Evolutionary conservation across 176 grass and related monocot species (phyloP).

Genomic region (Eremochloa ophiuroides): DNA sequence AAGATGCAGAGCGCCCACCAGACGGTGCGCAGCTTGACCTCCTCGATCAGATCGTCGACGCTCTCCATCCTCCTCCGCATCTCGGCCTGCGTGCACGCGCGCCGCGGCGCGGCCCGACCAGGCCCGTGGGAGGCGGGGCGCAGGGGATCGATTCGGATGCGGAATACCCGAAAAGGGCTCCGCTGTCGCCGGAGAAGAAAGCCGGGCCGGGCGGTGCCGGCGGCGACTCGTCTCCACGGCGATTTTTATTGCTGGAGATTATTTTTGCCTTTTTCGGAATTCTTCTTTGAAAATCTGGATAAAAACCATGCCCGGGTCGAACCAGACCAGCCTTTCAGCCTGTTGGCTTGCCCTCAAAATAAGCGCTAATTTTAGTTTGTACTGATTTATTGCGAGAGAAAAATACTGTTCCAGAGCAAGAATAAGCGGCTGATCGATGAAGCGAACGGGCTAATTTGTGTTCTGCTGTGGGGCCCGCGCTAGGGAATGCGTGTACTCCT

Average conservation of each 20-base stretch:
- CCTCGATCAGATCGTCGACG: slow-evolving; percentile 95
- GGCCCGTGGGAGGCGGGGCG: neutral
- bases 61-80: slow-evolving; percentile 69
- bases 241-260: neutral
- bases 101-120: neutral
- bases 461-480: neutral
- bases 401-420: too few species aligned
- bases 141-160: neutral
- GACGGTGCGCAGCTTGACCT: slow-evolving; percentile 80
- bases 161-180: neutral
- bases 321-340: slow-evolving; percentile 1
- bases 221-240: slow-evolving; percentile 11
- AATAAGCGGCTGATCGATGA: too few species aligned
- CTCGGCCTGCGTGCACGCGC: neutral
- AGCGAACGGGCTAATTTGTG: too few species aligned
- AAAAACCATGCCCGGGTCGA: slow-evolving; percentile 20
- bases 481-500: neutral
- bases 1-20: slow-evolving; percentile 89
- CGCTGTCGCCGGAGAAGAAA: slow-evolving; percentile 40
- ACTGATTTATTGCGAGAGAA: too few species aligned
- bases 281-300: neutral
- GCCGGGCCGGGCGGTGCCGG: neutral
- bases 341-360: too few species aligned
- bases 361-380: too few species aligned
- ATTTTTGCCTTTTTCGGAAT: neutral